A percentile compares a stretch with the other conserved stretches of the same genome.
phyloP scores from a whole-genome alignment of 257 asterid species.

The Scutellaria baicalensis region DNA sequence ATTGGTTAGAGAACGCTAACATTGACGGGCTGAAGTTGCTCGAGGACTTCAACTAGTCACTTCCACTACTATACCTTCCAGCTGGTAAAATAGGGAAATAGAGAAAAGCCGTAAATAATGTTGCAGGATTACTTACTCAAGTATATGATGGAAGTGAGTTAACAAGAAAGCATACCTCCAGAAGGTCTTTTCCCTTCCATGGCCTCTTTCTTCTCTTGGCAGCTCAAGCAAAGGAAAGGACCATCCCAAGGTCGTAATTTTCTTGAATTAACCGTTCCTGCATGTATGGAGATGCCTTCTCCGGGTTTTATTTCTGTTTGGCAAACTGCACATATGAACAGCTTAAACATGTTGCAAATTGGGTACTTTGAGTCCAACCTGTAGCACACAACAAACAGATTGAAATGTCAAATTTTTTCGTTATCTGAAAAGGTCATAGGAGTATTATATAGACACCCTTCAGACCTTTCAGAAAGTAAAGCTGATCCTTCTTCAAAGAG shows the following conservation, averaged over 20 bases:
- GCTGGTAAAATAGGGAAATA: constrained; percentile 35
- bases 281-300: constrained; percentile 82
- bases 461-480: constrained; percentile 80
- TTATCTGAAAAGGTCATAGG: background rate
- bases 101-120: constrained; percentile 3
- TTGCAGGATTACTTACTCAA: background rate
- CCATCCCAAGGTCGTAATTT: constrained; percentile 96
- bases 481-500: constrained; percentile 96
- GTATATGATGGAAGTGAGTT: background rate
- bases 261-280: constrained; percentile 41
- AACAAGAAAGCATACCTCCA: constrained; percentile 47
- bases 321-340: constrained; percentile 92
- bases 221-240: constrained; percentile 87
- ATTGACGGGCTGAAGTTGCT: background rate
- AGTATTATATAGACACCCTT: background rate
- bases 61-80: constrained; percentile 65
- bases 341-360: constrained; percentile 87
- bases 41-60: constrained; percentile 45
- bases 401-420: background rate
- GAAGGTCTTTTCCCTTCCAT: constrained; percentile 89
- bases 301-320: constrained; percentile 92
- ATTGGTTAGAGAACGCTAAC: constrained; percentile 2
- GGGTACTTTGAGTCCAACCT: constrained; percentile 94
- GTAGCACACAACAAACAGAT: constrained; percentile 7
- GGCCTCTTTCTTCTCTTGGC: constrained; percentile 95